phyloP scores from a whole-genome alignment of 2,329 filamentous ascomycete genomes.

The Tolypocladium tundrense region DNA sequence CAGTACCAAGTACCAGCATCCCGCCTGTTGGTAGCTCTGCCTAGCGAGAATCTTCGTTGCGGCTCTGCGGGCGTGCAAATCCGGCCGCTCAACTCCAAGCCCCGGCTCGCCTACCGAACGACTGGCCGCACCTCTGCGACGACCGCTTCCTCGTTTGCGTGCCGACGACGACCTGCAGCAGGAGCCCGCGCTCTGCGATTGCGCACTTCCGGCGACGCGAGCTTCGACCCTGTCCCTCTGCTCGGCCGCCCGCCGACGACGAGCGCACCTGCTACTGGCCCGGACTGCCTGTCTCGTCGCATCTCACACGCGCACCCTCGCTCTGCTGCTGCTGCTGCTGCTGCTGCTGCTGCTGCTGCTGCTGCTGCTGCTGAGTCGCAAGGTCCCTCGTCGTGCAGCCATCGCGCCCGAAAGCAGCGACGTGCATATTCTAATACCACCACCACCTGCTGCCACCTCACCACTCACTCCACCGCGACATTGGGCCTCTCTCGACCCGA shows the following conservation, averaged over 20 bases:
- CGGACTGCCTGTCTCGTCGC: background rate
- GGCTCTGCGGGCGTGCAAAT: constrained; percentile 3
- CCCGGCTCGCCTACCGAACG: background rate
- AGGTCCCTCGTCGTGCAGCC: constrained; percentile 2
- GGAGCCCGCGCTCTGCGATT: background rate
- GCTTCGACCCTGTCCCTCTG: background rate
- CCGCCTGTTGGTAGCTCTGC: background rate
- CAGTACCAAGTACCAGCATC: background rate
- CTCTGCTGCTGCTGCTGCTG: background rate
- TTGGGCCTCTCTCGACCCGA: constrained; percentile 3
- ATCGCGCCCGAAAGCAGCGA: constrained; percentile 19
- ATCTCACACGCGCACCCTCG: background rate
- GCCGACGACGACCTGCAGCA: background rate
- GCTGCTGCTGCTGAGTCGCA: background rate
- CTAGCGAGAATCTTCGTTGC: background rate
- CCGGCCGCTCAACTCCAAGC: background rate
- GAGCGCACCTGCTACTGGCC: background rate
- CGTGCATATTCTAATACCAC: constrained; percentile 17
- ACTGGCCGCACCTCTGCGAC: background rate
- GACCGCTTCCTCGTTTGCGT: background rate
- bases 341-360: background rate
- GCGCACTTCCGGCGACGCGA: background rate
- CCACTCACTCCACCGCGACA: background rate
- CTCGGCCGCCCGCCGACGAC: background rate
- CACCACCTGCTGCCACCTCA: constrained; percentile 12